Percentiles rank a stretch among this genome's conserved stretches.
Conservation (phyloP, 352 stramenopile genomes). For the Globisporangium okanoganense region DNA sequence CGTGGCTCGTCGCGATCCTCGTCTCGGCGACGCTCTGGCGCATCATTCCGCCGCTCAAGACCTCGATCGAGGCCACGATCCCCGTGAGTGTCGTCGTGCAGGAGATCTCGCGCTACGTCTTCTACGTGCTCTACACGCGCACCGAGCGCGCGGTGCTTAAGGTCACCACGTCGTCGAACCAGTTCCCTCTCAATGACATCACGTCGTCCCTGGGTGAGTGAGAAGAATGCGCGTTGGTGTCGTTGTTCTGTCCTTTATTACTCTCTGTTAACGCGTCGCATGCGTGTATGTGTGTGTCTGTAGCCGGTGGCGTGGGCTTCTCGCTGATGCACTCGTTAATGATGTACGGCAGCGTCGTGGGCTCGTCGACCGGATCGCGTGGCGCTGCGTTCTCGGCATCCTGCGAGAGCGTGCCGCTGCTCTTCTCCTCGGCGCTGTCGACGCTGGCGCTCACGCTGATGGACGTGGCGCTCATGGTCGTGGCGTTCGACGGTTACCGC, state of each 20-base stretch:
- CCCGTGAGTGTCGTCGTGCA: constrained; percentile 64
- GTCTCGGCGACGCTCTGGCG: constrained; percentile 71
- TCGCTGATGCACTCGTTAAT: constrained; percentile 81
- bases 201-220: constrained; percentile 70
- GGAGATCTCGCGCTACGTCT: constrained; percentile 60
- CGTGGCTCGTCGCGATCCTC: constrained; percentile 80
- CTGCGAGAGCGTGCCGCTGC: constrained; percentile 65
- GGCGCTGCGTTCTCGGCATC: constrained; percentile 72
- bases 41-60: constrained; percentile 71
- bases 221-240: background rate
- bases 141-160: constrained; percentile 70
- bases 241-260: background rate
- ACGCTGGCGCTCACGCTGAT: constrained; percentile 72
- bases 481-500: constrained; percentile 81
- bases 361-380: constrained; percentile 56
- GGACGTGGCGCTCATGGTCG: constrained; percentile 78
- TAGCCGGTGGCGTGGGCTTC: constrained; percentile 77
- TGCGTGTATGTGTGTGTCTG: constrained; percentile 1
- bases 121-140: constrained; percentile 77
- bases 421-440: constrained; percentile 65
- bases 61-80: constrained; percentile 72
- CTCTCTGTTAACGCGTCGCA: background rate
- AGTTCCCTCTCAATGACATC: constrained; percentile 82
- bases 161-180: constrained; percentile 69
- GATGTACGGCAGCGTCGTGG: constrained; percentile 80